Evolutionary conservation across 805 yeast species (phyloP).

Genomic region (Wickerhamomyces ciferrii): DNA sequence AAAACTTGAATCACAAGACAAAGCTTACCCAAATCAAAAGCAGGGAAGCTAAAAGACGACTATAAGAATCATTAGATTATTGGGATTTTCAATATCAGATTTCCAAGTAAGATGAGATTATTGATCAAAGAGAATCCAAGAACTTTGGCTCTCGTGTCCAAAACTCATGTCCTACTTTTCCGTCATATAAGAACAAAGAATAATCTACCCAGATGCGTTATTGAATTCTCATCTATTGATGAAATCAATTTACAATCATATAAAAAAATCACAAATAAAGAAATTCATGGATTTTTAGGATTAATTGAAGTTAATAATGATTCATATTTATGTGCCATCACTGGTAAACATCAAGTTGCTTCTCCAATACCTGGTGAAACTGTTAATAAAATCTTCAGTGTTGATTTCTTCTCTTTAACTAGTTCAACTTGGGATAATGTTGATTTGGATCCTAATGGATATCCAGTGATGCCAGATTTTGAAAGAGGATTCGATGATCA

Average conservation of each 20-base stretch:
- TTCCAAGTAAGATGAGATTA: slow-evolving; percentile 26
- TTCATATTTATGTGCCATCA: slow-evolving; percentile 72
- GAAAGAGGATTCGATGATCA: slow-evolving; percentile 14
- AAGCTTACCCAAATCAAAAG: no score
- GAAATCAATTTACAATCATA: slow-evolving; percentile 32
- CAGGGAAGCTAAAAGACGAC: no score
- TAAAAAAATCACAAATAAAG: slow-evolving; percentile 37
- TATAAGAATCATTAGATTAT: no score
- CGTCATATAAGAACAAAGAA: slow-evolving; percentile 30
- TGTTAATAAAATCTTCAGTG: slow-evolving; percentile 74
- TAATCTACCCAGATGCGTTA: slow-evolving; percentile 34
- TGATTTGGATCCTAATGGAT: slow-evolving; percentile 64
- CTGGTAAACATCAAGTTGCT: slow-evolving; percentile 75
- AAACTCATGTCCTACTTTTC: slow-evolving; percentile 40
- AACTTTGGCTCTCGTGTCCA: slow-evolving; percentile 37
- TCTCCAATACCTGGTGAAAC: slow-evolving; percentile 75
- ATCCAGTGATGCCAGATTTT: slow-evolving; percentile 44
- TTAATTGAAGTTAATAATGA: slow-evolving; percentile 64
- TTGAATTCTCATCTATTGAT: slow-evolving; percentile 39
- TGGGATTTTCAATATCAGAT: no score
- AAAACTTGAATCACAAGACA: neutral
- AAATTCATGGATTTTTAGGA: slow-evolving; percentile 72
- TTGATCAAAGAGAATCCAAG: slow-evolving; percentile 30
- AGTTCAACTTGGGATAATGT: slow-evolving; percentile 75
- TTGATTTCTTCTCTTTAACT: slow-evolving; percentile 79